Evolutionary conservation across 2,329 filamentous ascomycete species (phyloP).

Genomic region (Fusarium buxicola): DNA sequence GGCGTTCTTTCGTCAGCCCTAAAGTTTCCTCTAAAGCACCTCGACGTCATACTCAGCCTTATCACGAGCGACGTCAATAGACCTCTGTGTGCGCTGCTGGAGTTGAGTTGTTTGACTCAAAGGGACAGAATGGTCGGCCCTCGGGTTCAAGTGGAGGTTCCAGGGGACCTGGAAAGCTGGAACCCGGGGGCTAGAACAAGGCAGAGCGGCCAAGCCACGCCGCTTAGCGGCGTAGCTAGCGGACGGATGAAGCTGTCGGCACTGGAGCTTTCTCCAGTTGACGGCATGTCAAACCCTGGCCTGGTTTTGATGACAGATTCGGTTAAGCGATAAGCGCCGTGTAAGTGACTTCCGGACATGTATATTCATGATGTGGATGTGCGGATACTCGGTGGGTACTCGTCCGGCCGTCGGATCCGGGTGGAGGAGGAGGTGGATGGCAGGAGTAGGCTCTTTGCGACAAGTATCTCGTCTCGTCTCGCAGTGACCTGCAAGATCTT

Average conservation of each 20-base stretch:
- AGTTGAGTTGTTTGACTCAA: neutral
- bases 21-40: neutral
- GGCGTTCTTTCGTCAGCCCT: slow-evolving; percentile 18
- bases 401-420: slow-evolving; percentile 19
- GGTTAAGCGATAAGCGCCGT: too few species aligned
- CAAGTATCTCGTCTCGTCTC: neutral
- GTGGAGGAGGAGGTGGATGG: neutral
- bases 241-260: slow-evolving; percentile 10
- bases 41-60: slow-evolving; percentile 28
- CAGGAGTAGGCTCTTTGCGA: slow-evolving; percentile 1
- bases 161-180: neutral
- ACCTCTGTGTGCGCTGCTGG: neutral
- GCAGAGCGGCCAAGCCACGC: slow-evolving; percentile 14
- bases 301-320: neutral
- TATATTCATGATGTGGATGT: slow-evolving; percentile 13
- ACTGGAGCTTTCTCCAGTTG: slow-evolving; percentile 6
- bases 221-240: slow-evolving; percentile 13
- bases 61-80: neutral
- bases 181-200: slow-evolving; percentile 6
- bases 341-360: slow-evolving; percentile 4
- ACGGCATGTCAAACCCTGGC: slow-evolving; percentile 5
- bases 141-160: neutral
- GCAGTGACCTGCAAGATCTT: neutral
- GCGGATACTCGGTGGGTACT: neutral
- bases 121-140: slow-evolving; percentile 20